These are phyloP conservation scores for Myrmaecium sp. DNA, from an alignment of 2,329 filamentous ascomycete species.

Conservation along the genomic window DNA sequence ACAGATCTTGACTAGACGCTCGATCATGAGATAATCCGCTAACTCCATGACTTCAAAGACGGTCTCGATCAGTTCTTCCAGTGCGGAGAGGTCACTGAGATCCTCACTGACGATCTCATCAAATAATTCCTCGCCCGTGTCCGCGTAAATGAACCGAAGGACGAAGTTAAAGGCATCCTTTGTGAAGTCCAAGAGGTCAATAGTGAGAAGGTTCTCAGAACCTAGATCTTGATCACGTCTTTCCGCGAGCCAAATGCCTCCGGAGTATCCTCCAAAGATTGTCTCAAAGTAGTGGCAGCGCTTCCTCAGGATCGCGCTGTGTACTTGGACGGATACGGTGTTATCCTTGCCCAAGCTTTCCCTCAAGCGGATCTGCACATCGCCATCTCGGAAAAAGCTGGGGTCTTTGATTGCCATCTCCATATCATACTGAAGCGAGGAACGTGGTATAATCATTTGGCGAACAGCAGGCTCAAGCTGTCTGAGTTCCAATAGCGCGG, in stretches of 20 bases:
- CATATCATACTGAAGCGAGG: slow-evolving; percentile 53
- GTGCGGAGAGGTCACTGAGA: slow-evolving; percentile 21
- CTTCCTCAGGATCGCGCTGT: slow-evolving; percentile 64
- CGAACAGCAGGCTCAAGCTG: slow-evolving; percentile 63
- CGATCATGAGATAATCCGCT: slow-evolving; percentile 90
- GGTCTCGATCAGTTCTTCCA: slow-evolving; percentile 79
- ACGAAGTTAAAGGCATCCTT: slow-evolving; percentile 61
- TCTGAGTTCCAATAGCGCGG: slow-evolving; percentile 50
- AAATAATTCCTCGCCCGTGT: slow-evolving; percentile 66
- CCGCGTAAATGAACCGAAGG: slow-evolving; percentile 66
- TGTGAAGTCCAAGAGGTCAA: slow-evolving; percentile 72
- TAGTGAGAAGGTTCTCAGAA: slow-evolving; percentile 37
- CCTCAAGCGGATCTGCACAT: slow-evolving; percentile 63
- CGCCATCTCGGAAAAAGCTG: slow-evolving; percentile 60
- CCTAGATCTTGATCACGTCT: slow-evolving; percentile 37
- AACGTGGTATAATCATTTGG: slow-evolving; percentile 49
- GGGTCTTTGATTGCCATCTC: slow-evolving; percentile 49
- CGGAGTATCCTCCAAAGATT: slow-evolving; percentile 74
- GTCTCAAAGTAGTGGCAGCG: slow-evolving; percentile 86
- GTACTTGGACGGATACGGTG: slow-evolving; percentile 49
- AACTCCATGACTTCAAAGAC: slow-evolving; percentile 79
- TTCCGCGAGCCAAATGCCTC: slow-evolving; percentile 65
- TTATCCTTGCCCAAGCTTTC: too few species aligned
- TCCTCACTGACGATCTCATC: slow-evolving; percentile 53
- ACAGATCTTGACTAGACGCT: slow-evolving; percentile 76